Percentiles rank a stretch among this genome's conserved stretches.
phyloP scores from a whole-genome alignment of 306 rosid species.

The Pterocarpus santalinus region DNA sequence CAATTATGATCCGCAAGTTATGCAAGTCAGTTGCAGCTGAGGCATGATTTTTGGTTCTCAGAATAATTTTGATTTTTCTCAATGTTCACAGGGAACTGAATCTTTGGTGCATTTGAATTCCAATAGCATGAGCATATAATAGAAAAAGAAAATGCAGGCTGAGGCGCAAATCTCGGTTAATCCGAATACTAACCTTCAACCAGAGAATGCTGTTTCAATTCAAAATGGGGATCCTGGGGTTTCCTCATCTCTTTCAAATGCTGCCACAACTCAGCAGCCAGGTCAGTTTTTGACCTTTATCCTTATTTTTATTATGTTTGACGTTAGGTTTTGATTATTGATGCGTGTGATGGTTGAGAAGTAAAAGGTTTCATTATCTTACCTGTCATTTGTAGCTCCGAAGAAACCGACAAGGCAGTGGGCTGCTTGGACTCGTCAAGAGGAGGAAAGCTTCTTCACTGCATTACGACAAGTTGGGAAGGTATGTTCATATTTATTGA shows the following conservation, averaged over 20 bases:
- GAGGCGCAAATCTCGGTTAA: slow-evolving; percentile 54
- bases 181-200: slow-evolving; percentile 56
- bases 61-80: background rate
- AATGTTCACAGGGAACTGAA: slow-evolving; percentile 43
- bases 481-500: slow-evolving; percentile 49
- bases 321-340: slow-evolving; percentile 24
- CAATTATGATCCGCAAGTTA: background rate
- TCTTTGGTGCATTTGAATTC: slow-evolving; percentile 40
- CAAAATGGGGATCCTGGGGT: slow-evolving; percentile 67
- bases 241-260: slow-evolving; percentile 55
- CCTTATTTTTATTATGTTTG: background rate
- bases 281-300: slow-evolving; percentile 51
- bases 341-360: slow-evolving; percentile 32
- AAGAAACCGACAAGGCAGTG: slow-evolving; percentile 95
- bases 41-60: background rate
- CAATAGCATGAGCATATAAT: slow-evolving; percentile 40
- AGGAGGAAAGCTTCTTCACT: slow-evolving; percentile 97
- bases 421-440: slow-evolving; percentile 99
- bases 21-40: slow-evolving; percentile 40
- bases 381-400: slow-evolving; percentile 53
- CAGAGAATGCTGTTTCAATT: slow-evolving; percentile 53
- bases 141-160: slow-evolving; percentile 61
- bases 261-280: slow-evolving; percentile 59
- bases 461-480: slow-evolving; percentile 98
- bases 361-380: slow-evolving; percentile 31